These are phyloP conservation scores for Rhodamnia rubescens DNA, from an alignment of 345 rosid species.

Conservation along the genomic window DNA sequence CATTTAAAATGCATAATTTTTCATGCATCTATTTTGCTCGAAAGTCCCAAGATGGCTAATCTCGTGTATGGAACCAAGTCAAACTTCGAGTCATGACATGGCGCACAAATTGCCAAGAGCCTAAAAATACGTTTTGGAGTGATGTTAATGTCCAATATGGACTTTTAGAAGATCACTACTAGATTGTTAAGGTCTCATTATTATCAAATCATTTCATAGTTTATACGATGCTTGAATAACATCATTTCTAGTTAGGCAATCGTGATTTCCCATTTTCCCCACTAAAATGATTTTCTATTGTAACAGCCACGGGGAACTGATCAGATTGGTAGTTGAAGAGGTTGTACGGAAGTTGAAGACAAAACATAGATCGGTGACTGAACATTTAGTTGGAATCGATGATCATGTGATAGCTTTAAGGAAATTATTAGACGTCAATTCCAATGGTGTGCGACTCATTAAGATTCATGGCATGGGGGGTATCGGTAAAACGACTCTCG, in stretches of 20 bases:
- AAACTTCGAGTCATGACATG: background rate
- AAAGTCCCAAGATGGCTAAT: background rate
- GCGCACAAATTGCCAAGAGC: background rate
- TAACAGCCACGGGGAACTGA: background rate
- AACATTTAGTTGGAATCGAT: background rate
- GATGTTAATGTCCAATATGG: background rate
- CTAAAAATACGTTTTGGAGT: background rate
- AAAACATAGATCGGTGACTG: background rate
- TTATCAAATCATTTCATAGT: background rate
- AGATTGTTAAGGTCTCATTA: background rate
- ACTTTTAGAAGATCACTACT: background rate
- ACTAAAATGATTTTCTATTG: background rate
- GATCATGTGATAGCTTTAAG: background rate
- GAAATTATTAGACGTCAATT: background rate
- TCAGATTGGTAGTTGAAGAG: background rate
- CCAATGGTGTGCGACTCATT: background rate
- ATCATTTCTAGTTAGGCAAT: background rate
- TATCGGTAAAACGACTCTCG: background rate
- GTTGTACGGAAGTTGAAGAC: rapidly evolving
- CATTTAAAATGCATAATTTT: too few species aligned
- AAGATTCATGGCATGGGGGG: background rate
- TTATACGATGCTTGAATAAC: background rate
- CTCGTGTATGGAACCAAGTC: background rate
- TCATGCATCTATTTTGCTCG: background rate
- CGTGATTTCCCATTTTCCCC: background rate